phyloP scores from a whole-genome alignment of 2,329 filamentous ascomycete species.

The Onygena corvina region DNA sequence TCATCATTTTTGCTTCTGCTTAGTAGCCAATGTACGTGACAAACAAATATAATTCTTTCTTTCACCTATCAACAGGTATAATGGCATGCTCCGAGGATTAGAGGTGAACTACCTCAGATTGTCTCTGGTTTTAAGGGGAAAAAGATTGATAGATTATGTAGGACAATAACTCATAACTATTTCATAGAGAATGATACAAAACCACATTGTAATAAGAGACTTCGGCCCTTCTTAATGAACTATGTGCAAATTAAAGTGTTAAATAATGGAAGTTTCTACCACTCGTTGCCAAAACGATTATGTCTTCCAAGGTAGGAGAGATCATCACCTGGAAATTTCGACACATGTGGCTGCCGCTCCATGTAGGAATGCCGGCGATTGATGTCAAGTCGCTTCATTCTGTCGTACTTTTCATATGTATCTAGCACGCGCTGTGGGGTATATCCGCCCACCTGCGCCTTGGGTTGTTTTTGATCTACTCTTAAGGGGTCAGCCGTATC shows the following conservation, averaged over 20 bases:
- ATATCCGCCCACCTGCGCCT: background rate
- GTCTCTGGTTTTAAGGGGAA: background rate
- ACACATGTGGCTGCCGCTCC: background rate
- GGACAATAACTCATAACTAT: background rate
- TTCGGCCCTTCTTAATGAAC: too few species aligned
- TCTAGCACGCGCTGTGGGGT: conserved; percentile 5
- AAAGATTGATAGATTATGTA: too few species aligned
- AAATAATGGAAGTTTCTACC: background rate
- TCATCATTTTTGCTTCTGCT: too few species aligned
- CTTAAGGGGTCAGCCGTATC: conserved; percentile 10
- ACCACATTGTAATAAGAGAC: too few species aligned
- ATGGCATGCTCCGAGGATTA: too few species aligned
- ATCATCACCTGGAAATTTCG: background rate
- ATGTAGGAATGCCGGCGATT: conserved; percentile 5
- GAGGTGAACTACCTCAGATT: background rate
- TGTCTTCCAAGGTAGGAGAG: background rate
- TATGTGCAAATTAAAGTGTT: too few species aligned
- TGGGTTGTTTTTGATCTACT: background rate
- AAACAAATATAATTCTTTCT: too few species aligned
- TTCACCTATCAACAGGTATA: too few species aligned
- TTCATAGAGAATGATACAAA: too few species aligned
- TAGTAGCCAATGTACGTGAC: too few species aligned
- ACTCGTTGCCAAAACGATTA: background rate
- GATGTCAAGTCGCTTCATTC: conserved; percentile 9
- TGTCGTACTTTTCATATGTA: conserved; percentile 10